Evolutionary conservation across 352 stramenopile genomes (phyloP), one percentile per base, ranked within the genome.

Genomic region (Pythium scleroteichum): DNA sequence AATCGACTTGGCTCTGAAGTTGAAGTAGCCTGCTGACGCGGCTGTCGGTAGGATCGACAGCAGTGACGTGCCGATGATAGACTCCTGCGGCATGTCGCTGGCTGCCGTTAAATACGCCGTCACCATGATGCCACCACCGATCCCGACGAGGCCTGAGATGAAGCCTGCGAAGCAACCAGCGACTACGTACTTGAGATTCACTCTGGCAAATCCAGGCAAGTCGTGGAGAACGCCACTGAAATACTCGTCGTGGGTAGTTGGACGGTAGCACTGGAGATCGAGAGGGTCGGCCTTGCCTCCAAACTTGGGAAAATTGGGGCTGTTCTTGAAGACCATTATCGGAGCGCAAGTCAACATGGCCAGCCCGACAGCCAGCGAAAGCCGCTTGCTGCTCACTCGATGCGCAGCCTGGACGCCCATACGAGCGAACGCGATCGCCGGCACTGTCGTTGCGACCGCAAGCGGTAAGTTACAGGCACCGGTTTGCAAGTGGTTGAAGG

Each of bases 61-160:
- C 41, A 94, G 66, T 40, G 85, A 92, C 22, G 85, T 94, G 29
- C 85, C 85, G 33, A 94, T 90, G 66, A 94, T 92, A 9, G 68
- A 66, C 32, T 76, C 72, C 60, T 94, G 85, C 7, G 85, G 79
- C 82, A 94, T 91, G 52, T 94, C 81, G 63, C 82, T 94, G 6
- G 82, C 75, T 23, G 83, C 76, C 7, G 82, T 92, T 51, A 94
- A 66, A 61, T 94, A 94, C 2, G 85, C 78, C 16, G 81, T 92
- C 60, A 92, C 90, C 52, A 94, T 79, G 58, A 94, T 90, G 24
- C 82, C 85, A 53, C 85, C 85, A 62, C 85, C 85, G 23, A 90
- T 73, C 32, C 85, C 85, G 40, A 80, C 90, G 8, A 94, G 71
- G 2, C 85, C 85, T 10, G 85, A 92, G 66, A 94, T 87, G 67